Base-by-base conservation (phyloP, 2,329 filamentous ascomycete genomes). In the Colletotrichum brevisporum region DNA sequence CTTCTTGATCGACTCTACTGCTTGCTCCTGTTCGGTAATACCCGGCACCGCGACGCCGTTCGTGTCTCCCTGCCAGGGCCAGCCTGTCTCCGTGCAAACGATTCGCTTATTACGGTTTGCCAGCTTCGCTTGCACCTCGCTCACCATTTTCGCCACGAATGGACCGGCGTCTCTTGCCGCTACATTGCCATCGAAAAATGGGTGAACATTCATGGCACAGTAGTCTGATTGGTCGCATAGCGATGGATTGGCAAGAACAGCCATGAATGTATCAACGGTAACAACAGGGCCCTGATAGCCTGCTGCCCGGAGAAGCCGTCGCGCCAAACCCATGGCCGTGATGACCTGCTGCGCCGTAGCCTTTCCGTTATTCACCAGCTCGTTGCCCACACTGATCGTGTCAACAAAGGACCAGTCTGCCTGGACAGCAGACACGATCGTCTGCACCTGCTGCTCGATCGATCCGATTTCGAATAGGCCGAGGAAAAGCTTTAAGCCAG, bases 41-140 rank as follows among this genome's bases (percentile, higher is more conserved):
- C 89, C 89, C 0, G 94, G 92, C 2, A 95, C 83, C n/a, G 93
- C 93, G 18, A 77, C 75, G 2, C 89, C 88, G 76, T 96, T 95
- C 60, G 84, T 69, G 13, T 83, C 73, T 18, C 94, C 94, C 73
- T 88, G 79, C 77, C 88, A 90, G 50, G 94, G 94, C 94, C 94
- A 97, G 58, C 94, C 94, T 3, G 91, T 91, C 83, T 97, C 94
- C 1, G 93, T 94, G 73, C 97, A 90, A 45, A 95, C 84, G 39
- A 92, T 86, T 53, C 86, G 84, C 79, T 94, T 91, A 72, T 73
- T 77, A 36, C 75, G 69, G 67, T 83, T 75, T 4, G 81, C 74
- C 13, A 88, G 76, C 71, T 80, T 81, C 52, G 77, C 76, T 69
- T 79, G 78, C 47, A 89, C 79, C 27, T 77, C 78, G 12, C 75